phyloP scores from a whole-genome alignment of 2,329 filamentous ascomycete genomes.

The Nemania abortiva region DNA sequence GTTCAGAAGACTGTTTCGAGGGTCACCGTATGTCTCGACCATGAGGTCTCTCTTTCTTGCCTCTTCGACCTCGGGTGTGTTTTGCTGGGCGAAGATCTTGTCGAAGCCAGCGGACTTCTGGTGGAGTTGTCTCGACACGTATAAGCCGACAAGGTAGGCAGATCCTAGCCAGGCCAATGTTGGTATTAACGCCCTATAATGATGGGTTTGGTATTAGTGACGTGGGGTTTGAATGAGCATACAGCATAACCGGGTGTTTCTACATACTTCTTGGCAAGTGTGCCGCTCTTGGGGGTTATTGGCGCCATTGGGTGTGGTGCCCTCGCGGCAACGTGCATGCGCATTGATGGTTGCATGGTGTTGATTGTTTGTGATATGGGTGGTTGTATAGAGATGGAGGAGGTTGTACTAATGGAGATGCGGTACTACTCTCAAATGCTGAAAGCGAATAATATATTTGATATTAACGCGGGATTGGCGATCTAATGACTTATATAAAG shows the following conservation, averaged over 20 bases:
- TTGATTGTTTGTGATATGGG: conserved; percentile 17
- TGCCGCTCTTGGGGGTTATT: conserved; percentile 37
- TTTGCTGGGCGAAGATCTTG: conserved; percentile 50
- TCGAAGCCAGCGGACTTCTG: conserved; percentile 43
- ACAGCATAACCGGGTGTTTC: conserved; percentile 8
- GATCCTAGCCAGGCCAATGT: conserved; percentile 36
- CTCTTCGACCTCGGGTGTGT: conserved; percentile 50
- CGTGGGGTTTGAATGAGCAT: background rate
- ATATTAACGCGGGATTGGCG: background rate
- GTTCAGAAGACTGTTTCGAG: conserved; percentile 50
- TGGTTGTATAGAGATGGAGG: conserved; percentile 7
- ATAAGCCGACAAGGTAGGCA: conserved; percentile 44
- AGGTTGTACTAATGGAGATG: conserved; percentile 6
- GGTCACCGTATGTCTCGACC: conserved; percentile 49
- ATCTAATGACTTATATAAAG: conserved; percentile 4
- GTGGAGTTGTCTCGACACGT: conserved; percentile 44
- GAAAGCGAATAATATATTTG: conserved; percentile 6
- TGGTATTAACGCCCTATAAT: conserved; percentile 23
- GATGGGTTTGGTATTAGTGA: conserved; percentile 13
- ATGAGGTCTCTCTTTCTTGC: conserved; percentile 42
- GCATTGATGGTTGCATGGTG: conserved; percentile 38
- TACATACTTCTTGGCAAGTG: conserved; percentile 42
- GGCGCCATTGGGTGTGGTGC: conserved; percentile 28
- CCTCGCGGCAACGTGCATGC: conserved; percentile 43
- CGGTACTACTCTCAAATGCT: background rate